These are phyloP conservation scores for Meripilus lineatus DNA, from an alignment of 1,284 basidiomycete species.

Conservation along the genomic window DNA sequence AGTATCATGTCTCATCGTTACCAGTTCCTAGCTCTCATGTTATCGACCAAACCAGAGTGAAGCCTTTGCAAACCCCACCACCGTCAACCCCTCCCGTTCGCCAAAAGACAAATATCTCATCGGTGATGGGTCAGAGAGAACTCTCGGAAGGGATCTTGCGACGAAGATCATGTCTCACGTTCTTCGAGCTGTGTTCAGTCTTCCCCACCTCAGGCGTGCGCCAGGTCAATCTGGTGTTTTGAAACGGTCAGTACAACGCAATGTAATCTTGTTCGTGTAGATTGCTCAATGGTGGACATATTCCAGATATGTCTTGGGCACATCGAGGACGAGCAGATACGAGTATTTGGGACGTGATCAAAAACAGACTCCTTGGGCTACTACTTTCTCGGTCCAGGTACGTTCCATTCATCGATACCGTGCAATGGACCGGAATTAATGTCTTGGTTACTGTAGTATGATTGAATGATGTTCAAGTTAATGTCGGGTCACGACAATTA, in stretches of 20 bases:
- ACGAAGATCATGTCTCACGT: slow-evolving; percentile 45
- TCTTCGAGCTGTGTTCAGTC: slow-evolving; percentile 44
- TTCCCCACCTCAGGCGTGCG: slow-evolving; percentile 46
- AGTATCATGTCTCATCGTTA: slow-evolving; percentile 23
- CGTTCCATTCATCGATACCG: no score
- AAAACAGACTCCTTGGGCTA: slow-evolving; percentile 46
- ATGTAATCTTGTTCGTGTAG: neutral
- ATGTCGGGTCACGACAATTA: no score
- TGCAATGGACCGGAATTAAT: no score
- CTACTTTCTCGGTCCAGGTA: slow-evolving; percentile 43
- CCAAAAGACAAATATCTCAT: slow-evolving; percentile 45
- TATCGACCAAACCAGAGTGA: slow-evolving; percentile 23
- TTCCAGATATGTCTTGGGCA: slow-evolving; percentile 22
- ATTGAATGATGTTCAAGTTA: no score
- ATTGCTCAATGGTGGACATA: neutral
- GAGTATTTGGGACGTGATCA: slow-evolving; percentile 43
- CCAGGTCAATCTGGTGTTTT: slow-evolving; percentile 50
- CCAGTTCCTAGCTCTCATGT: neutral
- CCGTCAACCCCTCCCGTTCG: slow-evolving; percentile 41
- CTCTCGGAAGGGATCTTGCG: slow-evolving; percentile 52
- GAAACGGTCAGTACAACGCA: slow-evolving; percentile 30
- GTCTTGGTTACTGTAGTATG: no score
- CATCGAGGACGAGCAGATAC: slow-evolving; percentile 28
- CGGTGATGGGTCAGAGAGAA: slow-evolving; percentile 49
- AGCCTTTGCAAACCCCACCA: slow-evolving; percentile 37